Percentiles rank a stretch among this genome's conserved stretches.
phyloP scores from a whole-genome alignment of 192 early-diverging fungal genomes.

The Funneliformis geosporum region DNA sequence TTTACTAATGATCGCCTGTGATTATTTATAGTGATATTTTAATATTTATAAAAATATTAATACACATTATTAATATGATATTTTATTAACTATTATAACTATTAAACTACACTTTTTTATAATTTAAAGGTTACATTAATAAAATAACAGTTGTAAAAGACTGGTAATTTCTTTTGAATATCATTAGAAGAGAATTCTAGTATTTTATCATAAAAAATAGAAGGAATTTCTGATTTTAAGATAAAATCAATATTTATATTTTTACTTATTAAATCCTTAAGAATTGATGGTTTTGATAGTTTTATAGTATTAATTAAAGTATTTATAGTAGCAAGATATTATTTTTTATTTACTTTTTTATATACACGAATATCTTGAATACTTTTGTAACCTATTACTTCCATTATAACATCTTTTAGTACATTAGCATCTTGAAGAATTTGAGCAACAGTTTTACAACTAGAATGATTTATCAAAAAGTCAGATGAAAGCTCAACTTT shows the following conservation, averaged over 20 bases:
- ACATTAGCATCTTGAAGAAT: not conserved
- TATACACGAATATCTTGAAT: not conserved
- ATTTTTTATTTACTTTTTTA: slow-evolving; percentile 10
- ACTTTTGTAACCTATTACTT: not conserved
- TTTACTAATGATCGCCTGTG: no score
- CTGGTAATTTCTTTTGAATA: no score
- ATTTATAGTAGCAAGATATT: not conserved
- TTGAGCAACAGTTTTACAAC: slow-evolving; percentile 6
- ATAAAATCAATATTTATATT: not conserved
- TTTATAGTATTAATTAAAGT: slow-evolving; percentile 7
- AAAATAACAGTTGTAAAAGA: no score
- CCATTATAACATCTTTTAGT: not conserved
- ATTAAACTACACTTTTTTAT: no score
- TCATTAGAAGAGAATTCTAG: no score
- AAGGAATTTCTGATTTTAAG: no score
- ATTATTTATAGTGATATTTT: no score
- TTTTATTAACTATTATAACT: no score
- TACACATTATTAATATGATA: no score
- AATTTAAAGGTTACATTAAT: no score
- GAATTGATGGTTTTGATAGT: not conserved
- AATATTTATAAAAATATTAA: no score
- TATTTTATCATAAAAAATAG: no score
- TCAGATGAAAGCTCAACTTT: not conserved
- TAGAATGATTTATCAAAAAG: not conserved
- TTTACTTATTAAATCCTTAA: not conserved